Base-by-base conservation (phyloP, 2,329 filamentous ascomycete species). In the Alternaria infectoria region DNA sequence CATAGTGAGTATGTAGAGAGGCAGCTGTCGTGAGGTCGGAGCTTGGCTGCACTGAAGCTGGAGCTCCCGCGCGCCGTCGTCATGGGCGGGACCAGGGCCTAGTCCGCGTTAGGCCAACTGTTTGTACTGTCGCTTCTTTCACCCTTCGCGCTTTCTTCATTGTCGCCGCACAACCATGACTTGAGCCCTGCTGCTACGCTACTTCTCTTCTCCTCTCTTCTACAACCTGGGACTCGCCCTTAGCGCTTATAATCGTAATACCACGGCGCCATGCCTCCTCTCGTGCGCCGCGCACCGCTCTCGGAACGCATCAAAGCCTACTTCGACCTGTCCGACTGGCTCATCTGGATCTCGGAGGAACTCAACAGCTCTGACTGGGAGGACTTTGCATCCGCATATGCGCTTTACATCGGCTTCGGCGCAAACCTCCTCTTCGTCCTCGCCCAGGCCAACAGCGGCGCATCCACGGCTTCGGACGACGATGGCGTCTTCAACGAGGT, bases 351-450 rank as follows among this genome's bases (percentile, higher is more conserved):
- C 2, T 96, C 93, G 0, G 95, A 98, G 78, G 93, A 97, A 81
- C 87, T 99, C 64, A 94, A 97, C 77, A 93, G 93, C 26, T 90
- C 91, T 75, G 92, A 97, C 72, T 96, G 93, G 89, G 92, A 97
- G 71, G 93, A 95, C 19, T 83, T 88, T 64, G 83, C 89, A 65
- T 90, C 92, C 69, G 83, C 89, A 36, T 91, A 93, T 79, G 91
- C 93, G 25, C 87, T 89, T 6, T 89, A 92, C 55, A 83, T 97
- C 17, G 95, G 93, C 6, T 71, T 97, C 26, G 86, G 78, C 0
- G 84, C 94, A 72, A 98, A 98, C 80, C 81, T 97, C 44, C 70
- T 90, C 30, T 95, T 97, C 77, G 84, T 97, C 57, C 81, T 98
- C 67, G 91, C 93, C 28, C 88, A 93, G 71, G 93, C 93, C 61